Evolutionary conservation across 73 alveolate genomes (phyloP).

Genomic region (Loxodes magnus): DNA sequence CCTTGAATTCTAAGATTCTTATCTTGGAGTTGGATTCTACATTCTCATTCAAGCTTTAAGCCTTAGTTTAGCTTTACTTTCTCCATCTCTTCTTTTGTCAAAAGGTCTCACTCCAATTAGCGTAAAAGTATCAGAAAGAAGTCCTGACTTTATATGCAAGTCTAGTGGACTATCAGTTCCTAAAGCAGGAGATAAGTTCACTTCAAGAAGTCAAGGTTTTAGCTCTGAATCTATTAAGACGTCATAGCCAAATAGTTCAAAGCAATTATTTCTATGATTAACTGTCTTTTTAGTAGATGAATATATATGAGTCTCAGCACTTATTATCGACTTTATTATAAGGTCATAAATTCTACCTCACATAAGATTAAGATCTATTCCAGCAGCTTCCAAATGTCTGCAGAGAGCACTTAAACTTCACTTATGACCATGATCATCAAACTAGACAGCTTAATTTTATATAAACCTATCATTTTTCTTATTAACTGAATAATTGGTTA

Average conservation of each 20-base stretch:
- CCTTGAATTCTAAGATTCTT: background rate
- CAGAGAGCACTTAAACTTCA: constrained; percentile 64
- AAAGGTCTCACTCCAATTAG: constrained; percentile 48
- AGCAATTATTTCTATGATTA: constrained; percentile 60
- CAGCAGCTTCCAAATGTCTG: constrained; percentile 53
- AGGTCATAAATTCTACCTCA: constrained; percentile 70
- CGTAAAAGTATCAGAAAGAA: constrained; percentile 71
- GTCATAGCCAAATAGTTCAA: constrained; percentile 74
- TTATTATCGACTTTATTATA: constrained; percentile 48
- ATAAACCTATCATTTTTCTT: constrained; percentile 73
- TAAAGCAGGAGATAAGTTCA: constrained; percentile 73
- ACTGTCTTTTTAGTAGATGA: constrained; percentile 45
- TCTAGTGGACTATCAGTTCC: constrained; percentile 77
- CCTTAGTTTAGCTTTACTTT: constrained; percentile 29
- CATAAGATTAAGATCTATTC: constrained; percentile 47
- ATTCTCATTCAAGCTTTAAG: constrained; percentile 14
- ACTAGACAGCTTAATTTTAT: constrained; percentile 35
- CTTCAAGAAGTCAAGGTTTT: constrained; percentile 83
- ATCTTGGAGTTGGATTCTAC: background rate
- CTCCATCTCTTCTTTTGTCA: constrained; percentile 41
- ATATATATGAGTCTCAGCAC: constrained; percentile 49
- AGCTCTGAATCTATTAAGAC: constrained; percentile 59
- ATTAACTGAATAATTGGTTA: constrained; percentile 68
- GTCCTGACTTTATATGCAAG: constrained; percentile 57
- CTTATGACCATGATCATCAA: constrained; percentile 73